These are phyloP conservation scores for Nannizziopsis barbatae DNA, from an alignment of 2,329 filamentous ascomycete species.

Conservation along the genomic window DNA sequence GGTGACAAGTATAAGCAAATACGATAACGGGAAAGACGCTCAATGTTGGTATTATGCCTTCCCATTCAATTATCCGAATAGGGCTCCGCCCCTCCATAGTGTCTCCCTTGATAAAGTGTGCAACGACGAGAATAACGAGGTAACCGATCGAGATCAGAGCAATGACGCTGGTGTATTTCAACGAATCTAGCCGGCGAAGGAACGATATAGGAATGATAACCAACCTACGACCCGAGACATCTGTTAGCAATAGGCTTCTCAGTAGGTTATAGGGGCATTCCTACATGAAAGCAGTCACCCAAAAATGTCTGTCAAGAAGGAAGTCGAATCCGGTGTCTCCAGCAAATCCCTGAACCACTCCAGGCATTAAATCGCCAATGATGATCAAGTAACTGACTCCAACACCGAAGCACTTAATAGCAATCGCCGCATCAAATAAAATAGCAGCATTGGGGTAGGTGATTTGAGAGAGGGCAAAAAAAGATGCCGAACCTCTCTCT, in stretches of 20 bases:
- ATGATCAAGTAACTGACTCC: slow-evolving; percentile 97
- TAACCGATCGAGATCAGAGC: slow-evolving; percentile 91
- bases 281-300: slow-evolving; percentile 94
- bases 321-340: slow-evolving; percentile 55
- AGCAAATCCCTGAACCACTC: slow-evolving; percentile 73
- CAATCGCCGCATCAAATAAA: slow-evolving; percentile 89
- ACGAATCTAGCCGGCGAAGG: slow-evolving; percentile 75
- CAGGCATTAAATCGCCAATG: slow-evolving; percentile 96
- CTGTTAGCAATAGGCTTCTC: slow-evolving; percentile 1
- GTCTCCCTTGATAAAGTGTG: slow-evolving; percentile 74
- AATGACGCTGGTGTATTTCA: slow-evolving; percentile 93
- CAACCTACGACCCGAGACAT: slow-evolving; percentile 44
- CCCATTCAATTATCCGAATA: slow-evolving; percentile 67
- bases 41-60: slow-evolving; percentile 63
- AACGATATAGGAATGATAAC: slow-evolving; percentile 92
- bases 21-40: slow-evolving; percentile 89
- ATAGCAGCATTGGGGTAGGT: slow-evolving; percentile 95
- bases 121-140: slow-evolving; percentile 81
- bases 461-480: slow-evolving; percentile 92
- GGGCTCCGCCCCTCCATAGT: slow-evolving; percentile 60
- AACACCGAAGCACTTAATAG: slow-evolving; percentile 95
- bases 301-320: slow-evolving; percentile 82
- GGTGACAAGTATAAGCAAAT: slow-evolving; percentile 98
- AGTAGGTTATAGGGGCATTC: slow-evolving; percentile 19
- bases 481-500: slow-evolving; percentile 76